These are phyloP conservation scores for Fusarium buharicum DNA, from an alignment of 2,329 filamentous ascomycete genomes.

Conservation along the genomic window DNA sequence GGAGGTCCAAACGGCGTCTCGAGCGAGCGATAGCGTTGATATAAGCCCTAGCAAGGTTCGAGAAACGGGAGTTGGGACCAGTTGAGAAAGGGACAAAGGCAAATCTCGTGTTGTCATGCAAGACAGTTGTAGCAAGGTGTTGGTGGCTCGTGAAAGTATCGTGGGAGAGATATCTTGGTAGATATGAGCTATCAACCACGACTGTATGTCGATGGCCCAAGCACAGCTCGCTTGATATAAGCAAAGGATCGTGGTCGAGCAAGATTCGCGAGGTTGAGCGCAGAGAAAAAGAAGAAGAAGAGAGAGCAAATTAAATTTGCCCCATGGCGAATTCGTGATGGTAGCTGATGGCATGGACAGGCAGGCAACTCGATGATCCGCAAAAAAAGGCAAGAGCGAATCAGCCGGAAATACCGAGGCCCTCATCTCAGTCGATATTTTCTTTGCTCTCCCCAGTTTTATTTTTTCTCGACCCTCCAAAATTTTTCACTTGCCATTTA, in stretches of 20 bases:
- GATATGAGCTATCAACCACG: constrained; percentile 7
- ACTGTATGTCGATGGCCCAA: constrained; percentile 16
- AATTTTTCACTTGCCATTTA: neutral
- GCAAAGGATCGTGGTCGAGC: constrained; percentile 14
- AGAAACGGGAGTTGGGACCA: constrained; percentile 7
- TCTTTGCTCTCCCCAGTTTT: constrained; percentile 19
- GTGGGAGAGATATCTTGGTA: neutral
- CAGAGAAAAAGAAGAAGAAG: constrained; percentile 15
- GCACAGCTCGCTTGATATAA: constrained; percentile 21
- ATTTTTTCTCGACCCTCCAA: constrained; percentile 19
- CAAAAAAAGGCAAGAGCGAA: constrained; percentile 31
- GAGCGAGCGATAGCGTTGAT: constrained; percentile 3
- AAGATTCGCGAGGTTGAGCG: constrained; percentile 17
- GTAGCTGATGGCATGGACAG: constrained; percentile 10
- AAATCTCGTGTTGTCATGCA: constrained; percentile 5
- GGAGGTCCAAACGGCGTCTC: constrained; percentile 14
- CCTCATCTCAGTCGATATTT: constrained; percentile 28
- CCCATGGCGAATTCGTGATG: constrained; percentile 37
- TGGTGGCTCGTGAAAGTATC: constrained; percentile 4
- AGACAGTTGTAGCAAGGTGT: neutral
- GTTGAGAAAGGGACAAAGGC: neutral
- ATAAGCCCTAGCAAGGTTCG: constrained; percentile 19
- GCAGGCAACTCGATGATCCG: constrained; percentile 22
- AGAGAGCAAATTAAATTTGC: constrained; percentile 25
- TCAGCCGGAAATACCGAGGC: constrained; percentile 35